A percentile compares a stretch with the other conserved stretches of the same genome.
Evolutionary conservation across 148 eudicot genomes (phyloP).

Genomic region (Dianthus caryophyllus): DNA sequence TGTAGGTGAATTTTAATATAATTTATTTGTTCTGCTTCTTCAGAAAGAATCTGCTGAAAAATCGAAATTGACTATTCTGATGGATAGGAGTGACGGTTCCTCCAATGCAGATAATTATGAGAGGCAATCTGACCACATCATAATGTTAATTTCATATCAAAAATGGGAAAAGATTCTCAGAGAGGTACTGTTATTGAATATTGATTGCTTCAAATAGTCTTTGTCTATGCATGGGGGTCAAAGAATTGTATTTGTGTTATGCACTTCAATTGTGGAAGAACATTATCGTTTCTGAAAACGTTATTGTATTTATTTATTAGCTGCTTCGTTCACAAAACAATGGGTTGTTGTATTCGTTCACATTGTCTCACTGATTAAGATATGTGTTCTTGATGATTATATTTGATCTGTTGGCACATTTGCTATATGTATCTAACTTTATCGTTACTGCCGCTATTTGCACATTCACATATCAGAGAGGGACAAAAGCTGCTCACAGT

Average conservation of each 20-base stretch:
- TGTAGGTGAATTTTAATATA: constrained; percentile 7
- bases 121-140: constrained; percentile 79
- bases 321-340: neutral
- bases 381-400: neutral
- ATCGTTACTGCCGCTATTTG: constrained; percentile 9
- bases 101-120: constrained; percentile 39
- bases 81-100: constrained; percentile 51
- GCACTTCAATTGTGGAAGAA: neutral
- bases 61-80: constrained; percentile 72
- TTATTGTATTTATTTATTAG: neutral
- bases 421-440: neutral
- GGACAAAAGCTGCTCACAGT: constrained; percentile 70
- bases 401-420: constrained; percentile 4
- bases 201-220: neutral
- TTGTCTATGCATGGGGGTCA: neutral
- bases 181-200: constrained; percentile 39
- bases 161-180: constrained; percentile 80
- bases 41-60: constrained; percentile 82
- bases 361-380: neutral
- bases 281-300: neutral
- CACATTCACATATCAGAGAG: constrained; percentile 47
- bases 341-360: neutral
- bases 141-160: constrained; percentile 81
- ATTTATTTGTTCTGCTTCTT: constrained; percentile 7
- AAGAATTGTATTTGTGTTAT: neutral